Base-by-base conservation (phyloP, 805 yeast species). In the Wickerhamiella occidentalis region DNA sequence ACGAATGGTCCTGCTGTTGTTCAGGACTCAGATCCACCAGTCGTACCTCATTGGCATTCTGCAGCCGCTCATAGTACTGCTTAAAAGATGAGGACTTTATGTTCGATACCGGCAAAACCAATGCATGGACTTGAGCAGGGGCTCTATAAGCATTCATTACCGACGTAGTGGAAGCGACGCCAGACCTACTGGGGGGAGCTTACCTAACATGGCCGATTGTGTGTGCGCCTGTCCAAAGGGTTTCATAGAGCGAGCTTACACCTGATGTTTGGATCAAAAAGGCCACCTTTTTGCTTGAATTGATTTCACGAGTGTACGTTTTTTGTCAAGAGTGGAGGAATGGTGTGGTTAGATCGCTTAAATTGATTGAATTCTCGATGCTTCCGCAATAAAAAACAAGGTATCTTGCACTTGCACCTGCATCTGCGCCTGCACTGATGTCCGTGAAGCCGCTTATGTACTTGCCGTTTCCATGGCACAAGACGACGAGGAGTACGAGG, bases 1-100 rank as follows among this genome's bases (percentile, higher is more conserved):
- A 58, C 17, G 69, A 28, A 26, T 23, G 26, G 2, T 51, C 52
- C 21, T 29, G 15, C 7, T 35, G 25, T 3, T 40, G 17, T 19
- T 76, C 76, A 4, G 92, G 83, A 1, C 86, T 71, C 9, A 90
- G 73, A 61, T 87, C 96, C 21, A 82, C 74, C 29, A 87, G 68
- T 53, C 94, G 67, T 15, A 86, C 78, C 58, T 84, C 90, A 40
- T 70, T 64, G 6, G 77, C 72, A 13, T 69, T 61, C 36, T 69
- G 66, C 42, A 88, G 60, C 25, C 67, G 58, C 2, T 63, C 64
- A 6, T 71, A 67, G 55, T 75, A 76, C 40, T 58, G 61, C 3
- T 64, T 58, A 56, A 76, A 80, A 17, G 69, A 68, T 11, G 64
- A 52, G 5, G 66, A 58, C 7, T 68, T 55, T 59, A 81, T 66